Conservation (phyloP, 345 rosid genomes). For the Euphorbia pulcherrima region DNA sequence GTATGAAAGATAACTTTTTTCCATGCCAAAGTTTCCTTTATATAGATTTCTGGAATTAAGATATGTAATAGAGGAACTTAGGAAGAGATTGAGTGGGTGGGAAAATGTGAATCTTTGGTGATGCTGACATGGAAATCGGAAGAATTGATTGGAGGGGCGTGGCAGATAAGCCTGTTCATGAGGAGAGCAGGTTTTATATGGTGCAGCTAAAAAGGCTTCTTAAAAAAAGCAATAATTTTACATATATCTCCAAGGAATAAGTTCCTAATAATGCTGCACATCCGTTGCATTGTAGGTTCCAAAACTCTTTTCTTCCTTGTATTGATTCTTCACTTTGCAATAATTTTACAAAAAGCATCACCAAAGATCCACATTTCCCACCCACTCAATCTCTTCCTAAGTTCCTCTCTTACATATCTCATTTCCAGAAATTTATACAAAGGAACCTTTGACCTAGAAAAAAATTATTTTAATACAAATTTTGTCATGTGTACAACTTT, state of each 20-base stretch:
- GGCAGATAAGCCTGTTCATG: constrained; percentile 40
- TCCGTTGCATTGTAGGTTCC: constrained; percentile 29
- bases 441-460: too few relatives aligned
- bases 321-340: constrained; percentile 46
- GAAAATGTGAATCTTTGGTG: too few relatives aligned
- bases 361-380: constrained; percentile 47
- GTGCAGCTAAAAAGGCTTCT: constrained; percentile 27
- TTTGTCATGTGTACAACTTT: too few relatives aligned
- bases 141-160: constrained; percentile 16
- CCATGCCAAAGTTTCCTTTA: too few relatives aligned
- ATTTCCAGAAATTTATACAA: too few relatives aligned
- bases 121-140: constrained; percentile 4
- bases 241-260: constrained; percentile 37
- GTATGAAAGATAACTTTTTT: too few relatives aligned
- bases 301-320: constrained; percentile 43
- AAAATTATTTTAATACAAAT: too few relatives aligned
- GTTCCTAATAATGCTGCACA: constrained; percentile 50
- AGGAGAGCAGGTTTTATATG: constrained; percentile 44
- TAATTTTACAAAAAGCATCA: constrained; percentile 50
- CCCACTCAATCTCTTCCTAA: too few relatives aligned
- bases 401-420: too few relatives aligned
- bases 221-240: neutral
- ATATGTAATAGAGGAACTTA: too few relatives aligned
- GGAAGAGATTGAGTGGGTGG: too few relatives aligned
- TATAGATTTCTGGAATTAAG: too few relatives aligned